phyloP scores from a whole-genome alignment of 345 rosid genomes.

The Eucalyptus sp. region DNA sequence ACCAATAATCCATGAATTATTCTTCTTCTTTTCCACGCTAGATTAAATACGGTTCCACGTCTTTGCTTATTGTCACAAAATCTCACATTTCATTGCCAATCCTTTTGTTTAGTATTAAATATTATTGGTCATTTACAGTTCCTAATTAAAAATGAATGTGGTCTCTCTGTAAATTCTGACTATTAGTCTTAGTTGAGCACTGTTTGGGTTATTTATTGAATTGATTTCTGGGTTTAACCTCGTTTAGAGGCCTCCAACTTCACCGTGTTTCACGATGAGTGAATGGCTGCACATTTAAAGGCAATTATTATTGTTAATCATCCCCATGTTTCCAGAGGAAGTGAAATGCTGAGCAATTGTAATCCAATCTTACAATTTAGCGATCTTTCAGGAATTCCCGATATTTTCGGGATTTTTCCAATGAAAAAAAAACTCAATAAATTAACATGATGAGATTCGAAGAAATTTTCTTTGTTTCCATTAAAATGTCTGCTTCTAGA shows the following conservation, averaged over 20 bases:
- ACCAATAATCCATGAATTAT: not conserved
- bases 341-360: not conserved
- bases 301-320: not conserved
- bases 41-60: not conserved
- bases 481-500: not conserved
- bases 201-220: not conserved
- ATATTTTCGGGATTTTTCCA: not conserved
- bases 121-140: not conserved
- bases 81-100: not conserved
- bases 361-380: not conserved
- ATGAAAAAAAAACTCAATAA: not conserved
- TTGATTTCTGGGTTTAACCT: not conserved
- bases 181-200: not conserved
- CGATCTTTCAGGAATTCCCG: not conserved
- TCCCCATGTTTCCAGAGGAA: not conserved
- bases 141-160: not conserved
- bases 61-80: not conserved
- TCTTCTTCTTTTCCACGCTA: not conserved
- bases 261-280: not conserved
- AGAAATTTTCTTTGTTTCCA: not conserved
- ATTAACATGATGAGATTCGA: not conserved
- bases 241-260: not conserved
- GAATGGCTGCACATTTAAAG: not conserved
- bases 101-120: not conserved
- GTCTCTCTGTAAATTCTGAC: not conserved